Conservation (phyloP, 495 filamentous ascomycete genomes). For the Hyaloscypha finlandica region DNA sequence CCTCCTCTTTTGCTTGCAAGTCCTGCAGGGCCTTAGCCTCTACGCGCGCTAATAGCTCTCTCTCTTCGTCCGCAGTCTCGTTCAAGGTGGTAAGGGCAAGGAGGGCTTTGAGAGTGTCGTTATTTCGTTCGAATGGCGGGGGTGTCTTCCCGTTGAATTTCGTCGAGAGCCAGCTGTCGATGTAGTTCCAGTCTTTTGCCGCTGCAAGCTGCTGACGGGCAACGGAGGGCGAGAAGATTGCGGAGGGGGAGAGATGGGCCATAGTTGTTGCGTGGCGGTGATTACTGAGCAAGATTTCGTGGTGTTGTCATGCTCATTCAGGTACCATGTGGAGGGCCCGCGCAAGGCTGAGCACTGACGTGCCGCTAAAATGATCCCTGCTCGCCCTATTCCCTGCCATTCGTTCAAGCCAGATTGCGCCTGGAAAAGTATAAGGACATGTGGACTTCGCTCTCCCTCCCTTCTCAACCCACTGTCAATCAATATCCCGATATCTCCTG, state of each 20-base stretch:
- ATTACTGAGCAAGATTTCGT: neutral
- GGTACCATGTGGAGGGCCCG: neutral
- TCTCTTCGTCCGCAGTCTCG: constrained; percentile 80
- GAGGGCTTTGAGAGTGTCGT: constrained; percentile 76
- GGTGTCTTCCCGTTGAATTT: constrained; percentile 64
- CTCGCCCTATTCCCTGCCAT: neutral
- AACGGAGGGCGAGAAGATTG: constrained; percentile 72
- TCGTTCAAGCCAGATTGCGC: neutral
- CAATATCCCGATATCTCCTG: constrained; percentile 11
- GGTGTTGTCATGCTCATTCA: neutral
- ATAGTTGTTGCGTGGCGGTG: constrained; percentile 34
- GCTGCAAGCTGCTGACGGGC: constrained; percentile 62
- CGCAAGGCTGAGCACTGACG: constrained; percentile 20
- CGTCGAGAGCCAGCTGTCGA: constrained; percentile 76
- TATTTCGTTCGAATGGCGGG: constrained; percentile 79
- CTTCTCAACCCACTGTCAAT: neutral
- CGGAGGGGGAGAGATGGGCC: constrained; percentile 55
- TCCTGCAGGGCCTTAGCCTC: constrained; percentile 57
- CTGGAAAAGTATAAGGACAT: neutral
- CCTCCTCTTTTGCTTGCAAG: constrained; percentile 37
- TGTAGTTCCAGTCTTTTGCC: constrained; percentile 84
- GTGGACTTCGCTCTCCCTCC: neutral
- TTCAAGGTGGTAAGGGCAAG: constrained; percentile 75
- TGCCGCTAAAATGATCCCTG: neutral
- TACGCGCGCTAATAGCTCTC: constrained; percentile 56